Evolutionary conservation across 208 protist species (phyloP), one percentile per base, ranked within the genome.

Genomic region (Leishmania major): DNA sequence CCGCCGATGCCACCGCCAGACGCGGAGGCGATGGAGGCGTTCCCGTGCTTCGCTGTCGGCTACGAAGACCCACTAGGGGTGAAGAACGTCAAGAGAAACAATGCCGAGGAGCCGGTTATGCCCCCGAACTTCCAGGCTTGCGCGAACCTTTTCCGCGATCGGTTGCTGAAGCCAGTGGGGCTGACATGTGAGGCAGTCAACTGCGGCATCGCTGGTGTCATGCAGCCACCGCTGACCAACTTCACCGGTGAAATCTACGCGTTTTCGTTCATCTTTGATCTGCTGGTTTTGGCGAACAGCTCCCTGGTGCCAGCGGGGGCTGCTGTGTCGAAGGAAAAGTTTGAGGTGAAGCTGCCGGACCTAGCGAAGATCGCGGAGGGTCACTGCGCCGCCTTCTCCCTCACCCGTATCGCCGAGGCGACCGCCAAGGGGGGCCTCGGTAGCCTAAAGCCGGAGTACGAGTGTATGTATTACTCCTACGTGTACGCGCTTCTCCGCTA

Each of bases 381-480:
- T 2, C 88, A 86, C 53, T 78, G 80, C 60, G 64, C 67, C 17
- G 82, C 84, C 43, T 72, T 90, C 28, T 87, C 84, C 45, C 11
- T 85, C 49, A 64, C 66, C 57, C 70, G 82, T 59, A 86, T 93
- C 43, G 43, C n/a, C 31, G 85, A 70, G 59, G 35, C 55, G 19
- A 64, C 53, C 22, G 72, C 66, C 17, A 75, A 47, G 17, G 83
- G 13, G 13, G 53, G 43, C 19, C 73, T 74, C 17, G 57, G 83
- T 17, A 83, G 84, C 31, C 75, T 91, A 69, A 81, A 88, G 72
- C 85, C 86, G 8, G 87, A 89, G 67, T 92, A 89, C 83, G 86
- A 91, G 81, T 98, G 95, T 77, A 89, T 96, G 86, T 89, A 97
- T 66, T 88, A 91, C 78, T 81, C 90, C 35, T 98, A 95, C 79